These are phyloP conservation scores for Penicillium odoratum DNA, from an alignment of 495 filamentous ascomycete genomes.

Conservation along the genomic window DNA sequence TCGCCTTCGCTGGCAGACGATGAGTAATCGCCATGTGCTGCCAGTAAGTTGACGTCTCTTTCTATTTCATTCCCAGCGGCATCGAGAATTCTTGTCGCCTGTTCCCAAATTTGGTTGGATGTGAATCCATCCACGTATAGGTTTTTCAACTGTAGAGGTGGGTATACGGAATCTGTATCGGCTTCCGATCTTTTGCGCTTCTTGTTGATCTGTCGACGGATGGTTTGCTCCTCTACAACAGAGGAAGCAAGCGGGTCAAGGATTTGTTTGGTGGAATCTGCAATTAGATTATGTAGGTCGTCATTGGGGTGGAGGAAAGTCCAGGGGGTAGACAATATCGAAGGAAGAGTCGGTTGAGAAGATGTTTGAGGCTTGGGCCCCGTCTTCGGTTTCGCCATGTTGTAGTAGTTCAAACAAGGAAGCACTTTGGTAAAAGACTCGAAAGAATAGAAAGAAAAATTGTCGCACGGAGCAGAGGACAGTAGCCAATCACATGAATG, in stretches of 20 bases:
- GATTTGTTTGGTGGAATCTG: conserved; percentile 70
- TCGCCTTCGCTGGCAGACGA: conserved; percentile 5
- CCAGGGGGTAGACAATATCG: conserved; percentile 36
- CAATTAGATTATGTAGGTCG: conserved; percentile 60
- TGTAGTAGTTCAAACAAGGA: not conserved
- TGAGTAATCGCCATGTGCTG: conserved; percentile 21
- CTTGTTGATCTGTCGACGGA: conserved; percentile 55
- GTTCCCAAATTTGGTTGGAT: conserved; percentile 89
- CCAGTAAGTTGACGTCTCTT: conserved; percentile 29
- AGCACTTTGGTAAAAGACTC: not conserved
- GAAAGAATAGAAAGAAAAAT: conserved; percentile 25
- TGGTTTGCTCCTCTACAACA: conserved; percentile 63
- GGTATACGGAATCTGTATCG: conserved; percentile 35
- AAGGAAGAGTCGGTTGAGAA: conserved; percentile 20
- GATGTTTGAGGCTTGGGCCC: conserved; percentile 1
- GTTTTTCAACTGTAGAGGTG: conserved; percentile 67
- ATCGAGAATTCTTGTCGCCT: conserved; percentile 70
- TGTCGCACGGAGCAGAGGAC: conserved; percentile 19
- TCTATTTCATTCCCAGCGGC: conserved; percentile 37
- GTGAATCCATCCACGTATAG: conserved; percentile 87
- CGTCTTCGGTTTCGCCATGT: conserved; percentile 22
- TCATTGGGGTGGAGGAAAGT: conserved; percentile 68
- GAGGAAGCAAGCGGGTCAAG: conserved; percentile 73
- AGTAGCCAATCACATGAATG: conserved; percentile 14
- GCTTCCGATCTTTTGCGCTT: conserved; percentile 65